phyloP scores from a whole-genome alignment of 306 rosid species.

The Rosa persica region DNA sequence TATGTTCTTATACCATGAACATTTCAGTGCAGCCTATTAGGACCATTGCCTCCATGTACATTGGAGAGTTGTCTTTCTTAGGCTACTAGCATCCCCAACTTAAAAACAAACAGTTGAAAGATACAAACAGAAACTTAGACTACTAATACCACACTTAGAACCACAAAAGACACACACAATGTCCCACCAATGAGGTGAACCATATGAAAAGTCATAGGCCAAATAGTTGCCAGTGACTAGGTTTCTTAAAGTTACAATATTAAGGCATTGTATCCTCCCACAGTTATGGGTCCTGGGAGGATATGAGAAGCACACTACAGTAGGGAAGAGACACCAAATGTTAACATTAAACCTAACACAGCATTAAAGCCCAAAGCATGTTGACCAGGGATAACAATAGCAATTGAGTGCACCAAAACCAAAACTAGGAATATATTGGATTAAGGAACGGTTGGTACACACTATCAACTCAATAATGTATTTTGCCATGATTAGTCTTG shows the following conservation, averaged over 20 bases:
- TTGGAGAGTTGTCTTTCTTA: neutral
- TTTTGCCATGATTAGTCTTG: neutral
- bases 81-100: neutral
- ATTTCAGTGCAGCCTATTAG: neutral
- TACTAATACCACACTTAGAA: neutral
- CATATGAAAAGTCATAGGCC: neutral
- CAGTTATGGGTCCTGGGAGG: neutral
- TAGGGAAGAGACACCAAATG: neutral
- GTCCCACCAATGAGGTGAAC: neutral
- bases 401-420: neutral
- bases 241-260: neutral
- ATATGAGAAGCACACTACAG: neutral
- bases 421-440: neutral
- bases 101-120: neutral
- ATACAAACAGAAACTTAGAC: neutral
- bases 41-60: slow-evolving; percentile 1
- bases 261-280: neutral
- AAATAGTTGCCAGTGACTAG: neutral
- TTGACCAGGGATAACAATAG: neutral
- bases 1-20: neutral
- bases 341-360: neutral
- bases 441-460: neutral
- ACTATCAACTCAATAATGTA: neutral
- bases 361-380: neutral
- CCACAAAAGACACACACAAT: neutral